A percentile compares a stretch with the other conserved stretches of the same genome.
Evolutionary conservation across 371 early-diverging fungal species (phyloP).

Genomic region (Nosema muscidifuracis): DNA sequence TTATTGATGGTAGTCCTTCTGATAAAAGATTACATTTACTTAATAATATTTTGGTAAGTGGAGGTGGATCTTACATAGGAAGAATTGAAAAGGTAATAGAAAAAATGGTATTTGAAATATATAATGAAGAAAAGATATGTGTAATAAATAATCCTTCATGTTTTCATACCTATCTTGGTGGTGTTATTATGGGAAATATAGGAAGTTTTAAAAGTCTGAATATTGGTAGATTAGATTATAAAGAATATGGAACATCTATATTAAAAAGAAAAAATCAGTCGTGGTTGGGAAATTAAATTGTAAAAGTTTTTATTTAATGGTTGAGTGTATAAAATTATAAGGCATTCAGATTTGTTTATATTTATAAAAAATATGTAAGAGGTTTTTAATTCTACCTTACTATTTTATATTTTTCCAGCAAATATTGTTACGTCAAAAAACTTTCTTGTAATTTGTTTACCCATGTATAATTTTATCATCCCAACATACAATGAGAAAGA

Average conservation of each 20-base stretch:
- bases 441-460: not conserved
- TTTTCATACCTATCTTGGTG: conserved; percentile 50
- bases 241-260: conserved; percentile 38
- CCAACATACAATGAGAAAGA: conserved; percentile 97
- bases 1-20: conserved; percentile 2
- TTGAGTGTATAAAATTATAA: no score
- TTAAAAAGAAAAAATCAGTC: conserved; percentile 46
- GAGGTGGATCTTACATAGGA: conserved; percentile 34
- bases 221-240: conserved; percentile 44
- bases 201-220: conserved; percentile 35
- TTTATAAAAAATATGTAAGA: no score
- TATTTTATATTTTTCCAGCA: no score
- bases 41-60: conserved; percentile 36
- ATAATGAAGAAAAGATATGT: conserved; percentile 23
- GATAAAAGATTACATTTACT: conserved; percentile 32
- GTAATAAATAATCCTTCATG: not conserved
- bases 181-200: conserved; percentile 38
- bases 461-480: conserved; percentile 63
- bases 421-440: no score
- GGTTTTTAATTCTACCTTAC: no score
- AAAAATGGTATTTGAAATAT: conserved; percentile 25
- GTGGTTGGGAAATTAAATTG: conserved; percentile 42
- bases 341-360: no score
- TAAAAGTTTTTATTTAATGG: no score
- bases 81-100: conserved; percentile 23